Conservation (phyloP, 495 filamentous ascomycete species). For the Aspergillus diversus region DNA sequence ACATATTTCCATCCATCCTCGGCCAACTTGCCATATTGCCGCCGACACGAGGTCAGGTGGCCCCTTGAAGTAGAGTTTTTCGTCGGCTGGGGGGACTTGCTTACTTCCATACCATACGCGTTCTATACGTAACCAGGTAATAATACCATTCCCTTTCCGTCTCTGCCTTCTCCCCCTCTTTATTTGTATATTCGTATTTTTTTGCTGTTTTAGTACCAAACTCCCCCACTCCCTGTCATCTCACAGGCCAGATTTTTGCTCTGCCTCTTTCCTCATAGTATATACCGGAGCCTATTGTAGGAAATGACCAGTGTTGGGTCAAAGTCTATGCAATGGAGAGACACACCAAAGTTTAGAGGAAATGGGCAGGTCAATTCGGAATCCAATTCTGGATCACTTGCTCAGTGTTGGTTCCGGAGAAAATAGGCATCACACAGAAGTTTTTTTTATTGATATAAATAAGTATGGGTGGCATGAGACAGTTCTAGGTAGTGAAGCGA, state of each 20-base stretch:
- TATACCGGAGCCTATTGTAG: not conserved
- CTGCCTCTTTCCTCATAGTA: not conserved
- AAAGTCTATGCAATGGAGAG: not conserved
- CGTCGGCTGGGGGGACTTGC: not conserved
- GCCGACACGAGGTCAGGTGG: slow-evolving; percentile 18
- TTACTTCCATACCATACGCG: not conserved
- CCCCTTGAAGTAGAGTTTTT: not conserved
- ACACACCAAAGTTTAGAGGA: not conserved
- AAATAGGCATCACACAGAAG: not conserved
- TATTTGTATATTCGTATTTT: no score
- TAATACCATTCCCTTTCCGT: no score
- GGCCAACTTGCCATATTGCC: slow-evolving; percentile 7
- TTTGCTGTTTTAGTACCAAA: not conserved
- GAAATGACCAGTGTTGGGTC: not conserved
- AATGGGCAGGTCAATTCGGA: not conserved
- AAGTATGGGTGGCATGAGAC: not conserved
- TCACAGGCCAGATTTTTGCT: not conserved
- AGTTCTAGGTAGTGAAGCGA: no score
- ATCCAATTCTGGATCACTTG: not conserved
- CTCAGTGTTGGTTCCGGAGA: not conserved
- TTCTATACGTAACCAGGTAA: no score
- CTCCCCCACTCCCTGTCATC: not conserved
- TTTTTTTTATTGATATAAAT: no score
- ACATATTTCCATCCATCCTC: slow-evolving; percentile 2
- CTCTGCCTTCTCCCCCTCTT: no score